Conservation (phyloP, 2,329 filamentous ascomycete genomes). For the Didymella pinodella region DNA sequence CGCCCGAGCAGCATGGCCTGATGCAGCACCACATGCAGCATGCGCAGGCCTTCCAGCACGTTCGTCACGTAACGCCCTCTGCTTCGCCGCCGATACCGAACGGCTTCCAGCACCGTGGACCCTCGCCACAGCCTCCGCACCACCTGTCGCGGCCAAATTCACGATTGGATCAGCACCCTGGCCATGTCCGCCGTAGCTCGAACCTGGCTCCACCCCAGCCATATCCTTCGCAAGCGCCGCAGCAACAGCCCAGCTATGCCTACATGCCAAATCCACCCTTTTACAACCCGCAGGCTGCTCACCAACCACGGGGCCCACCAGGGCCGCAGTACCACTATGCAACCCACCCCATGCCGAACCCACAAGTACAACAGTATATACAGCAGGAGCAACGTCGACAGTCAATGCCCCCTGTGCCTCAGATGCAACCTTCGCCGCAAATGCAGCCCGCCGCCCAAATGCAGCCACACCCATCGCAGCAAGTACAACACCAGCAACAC, state of each 20-base stretch:
- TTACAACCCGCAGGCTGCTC: slow-evolving; percentile 72
- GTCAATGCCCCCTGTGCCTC: slow-evolving; percentile 75
- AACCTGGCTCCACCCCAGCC: slow-evolving; percentile 73
- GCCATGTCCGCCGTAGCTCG: slow-evolving; percentile 75
- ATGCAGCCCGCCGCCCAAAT: slow-evolving; percentile 40
- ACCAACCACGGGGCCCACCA: slow-evolving; percentile 49
- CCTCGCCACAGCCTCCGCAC: slow-evolving; percentile 79
- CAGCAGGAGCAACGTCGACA: slow-evolving; percentile 78
- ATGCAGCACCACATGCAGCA: slow-evolving; percentile 58
- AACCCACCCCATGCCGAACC: slow-evolving; percentile 53
- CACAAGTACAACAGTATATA: slow-evolving; percentile 71
- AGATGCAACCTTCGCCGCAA: slow-evolving; percentile 65
- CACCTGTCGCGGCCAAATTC: slow-evolving; percentile 59
- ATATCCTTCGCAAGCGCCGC: slow-evolving; percentile 68
- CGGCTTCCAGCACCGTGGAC: slow-evolving; percentile 73
- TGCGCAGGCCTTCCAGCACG: slow-evolving; percentile 75
- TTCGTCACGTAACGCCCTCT: slow-evolving; percentile 82
- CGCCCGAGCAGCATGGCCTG: slow-evolving; percentile 67
- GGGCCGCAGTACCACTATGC: slow-evolving; percentile 56
- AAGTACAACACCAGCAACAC: slow-evolving; percentile 54
- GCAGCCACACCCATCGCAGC: slow-evolving; percentile 67
- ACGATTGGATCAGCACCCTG: slow-evolving; percentile 78
- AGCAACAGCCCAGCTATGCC: slow-evolving; percentile 72
- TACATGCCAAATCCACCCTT: slow-evolving; percentile 88
- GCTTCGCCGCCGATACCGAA: slow-evolving; percentile 88